Conservation (phyloP, 225 moss, liverwort and hornwort genomes). For the Polytrichum commune region DNA sequence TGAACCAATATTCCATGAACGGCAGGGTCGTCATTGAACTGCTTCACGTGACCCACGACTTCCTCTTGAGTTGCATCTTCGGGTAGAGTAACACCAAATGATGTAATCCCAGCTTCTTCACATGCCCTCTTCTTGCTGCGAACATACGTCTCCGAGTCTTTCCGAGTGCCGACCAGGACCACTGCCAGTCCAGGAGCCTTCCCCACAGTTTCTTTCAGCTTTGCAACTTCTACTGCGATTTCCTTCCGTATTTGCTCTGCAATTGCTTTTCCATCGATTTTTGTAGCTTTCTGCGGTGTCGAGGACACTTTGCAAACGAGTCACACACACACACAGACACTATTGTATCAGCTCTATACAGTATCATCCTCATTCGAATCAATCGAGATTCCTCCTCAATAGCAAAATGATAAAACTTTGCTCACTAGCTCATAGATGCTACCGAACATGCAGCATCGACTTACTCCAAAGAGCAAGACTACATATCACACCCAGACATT, state of each 20-base stretch:
- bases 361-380: too few species aligned
- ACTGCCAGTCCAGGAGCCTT: constrained; percentile 72
- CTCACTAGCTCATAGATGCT: too few species aligned
- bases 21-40: constrained; percentile 66
- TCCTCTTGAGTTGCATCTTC: constrained; percentile 60
- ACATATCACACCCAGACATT: too few species aligned
- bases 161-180: constrained; percentile 71
- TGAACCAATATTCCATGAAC: constrained; percentile 86
- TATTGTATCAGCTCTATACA: background rate
- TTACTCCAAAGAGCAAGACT: too few species aligned
- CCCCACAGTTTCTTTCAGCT: constrained; percentile 54
- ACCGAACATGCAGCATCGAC: too few species aligned
- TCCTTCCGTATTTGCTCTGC: constrained; percentile 63
- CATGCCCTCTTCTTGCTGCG: constrained; percentile 83
- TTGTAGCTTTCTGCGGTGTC: constrained; percentile 34
- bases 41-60: constrained; percentile 47
- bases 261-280: constrained; percentile 79
- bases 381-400: too few species aligned
- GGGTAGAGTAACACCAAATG: constrained; percentile 57
- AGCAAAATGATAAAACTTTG: too few species aligned
- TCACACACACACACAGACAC: background rate
- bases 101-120: constrained; percentile 63
- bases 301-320: constrained; percentile 9
- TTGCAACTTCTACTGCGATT: constrained; percentile 55
- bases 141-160: constrained; percentile 79